These are phyloP conservation scores for Russula olivacea DNA, from an alignment of 768 basidiomycete genomes.

Conservation along the genomic window DNA sequence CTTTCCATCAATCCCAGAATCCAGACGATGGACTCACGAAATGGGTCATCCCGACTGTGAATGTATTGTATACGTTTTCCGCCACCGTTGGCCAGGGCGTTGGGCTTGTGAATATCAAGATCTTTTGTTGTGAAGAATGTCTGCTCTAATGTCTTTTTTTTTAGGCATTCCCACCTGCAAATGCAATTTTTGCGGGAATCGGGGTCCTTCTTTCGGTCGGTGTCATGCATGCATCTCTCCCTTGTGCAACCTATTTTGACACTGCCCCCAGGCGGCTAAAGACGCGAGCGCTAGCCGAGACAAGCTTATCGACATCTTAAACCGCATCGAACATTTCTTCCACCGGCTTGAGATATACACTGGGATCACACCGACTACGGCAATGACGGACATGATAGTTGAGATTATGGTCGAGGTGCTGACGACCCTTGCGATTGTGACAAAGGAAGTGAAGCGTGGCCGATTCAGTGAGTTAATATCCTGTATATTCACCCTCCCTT, in stretches of 20 bases:
- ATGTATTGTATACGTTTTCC: not conserved
- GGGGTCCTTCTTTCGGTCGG: not conserved
- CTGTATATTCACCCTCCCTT: too few species aligned
- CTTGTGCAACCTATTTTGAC: not conserved
- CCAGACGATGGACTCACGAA: not conserved
- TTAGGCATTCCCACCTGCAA: not conserved
- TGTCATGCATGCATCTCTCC: not conserved
- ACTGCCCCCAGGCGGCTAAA: not conserved
- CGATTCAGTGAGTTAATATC: not conserved
- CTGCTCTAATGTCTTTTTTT: not conserved
- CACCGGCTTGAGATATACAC: not conserved
- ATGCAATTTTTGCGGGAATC: not conserved
- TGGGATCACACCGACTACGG: not conserved
- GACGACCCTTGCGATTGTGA: not conserved
- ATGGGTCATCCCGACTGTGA: not conserved
- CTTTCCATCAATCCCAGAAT: not conserved
- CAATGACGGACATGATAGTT: not conserved
- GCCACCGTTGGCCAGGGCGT: not conserved
- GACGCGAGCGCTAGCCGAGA: not conserved
- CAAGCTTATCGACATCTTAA: not conserved
- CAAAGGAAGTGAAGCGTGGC: not conserved
- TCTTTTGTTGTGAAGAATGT: not conserved
- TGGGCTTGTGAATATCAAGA: not conserved
- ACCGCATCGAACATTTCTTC: not conserved
- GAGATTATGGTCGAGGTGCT: not conserved